Percentiles rank a stretch among this genome's conserved stretches.
Conservation (phyloP, 2,329 filamentous ascomycete genomes). For the Triangularia setosa region DNA sequence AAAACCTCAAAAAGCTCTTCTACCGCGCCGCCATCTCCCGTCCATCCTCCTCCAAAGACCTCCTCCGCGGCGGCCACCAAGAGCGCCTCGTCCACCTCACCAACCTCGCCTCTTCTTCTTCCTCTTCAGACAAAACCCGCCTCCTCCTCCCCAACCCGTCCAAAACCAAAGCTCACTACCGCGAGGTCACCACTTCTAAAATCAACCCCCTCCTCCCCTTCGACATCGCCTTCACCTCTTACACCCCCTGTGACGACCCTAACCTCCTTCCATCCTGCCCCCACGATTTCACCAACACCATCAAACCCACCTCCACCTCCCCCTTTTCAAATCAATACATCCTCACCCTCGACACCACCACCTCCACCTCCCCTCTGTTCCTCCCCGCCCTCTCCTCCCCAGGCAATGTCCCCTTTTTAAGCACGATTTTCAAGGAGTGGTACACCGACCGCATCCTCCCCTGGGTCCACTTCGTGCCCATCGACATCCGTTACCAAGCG, state of each 20-base stretch:
- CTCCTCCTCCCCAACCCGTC: constrained; percentile 51
- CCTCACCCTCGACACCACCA: constrained; percentile 67
- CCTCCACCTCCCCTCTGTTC: constrained; percentile 58
- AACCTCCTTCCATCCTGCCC: constrained; percentile 37
- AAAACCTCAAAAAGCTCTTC: constrained; percentile 63
- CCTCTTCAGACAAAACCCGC: constrained; percentile 45
- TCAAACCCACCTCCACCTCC: constrained; percentile 23
- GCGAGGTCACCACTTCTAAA: constrained; percentile 47
- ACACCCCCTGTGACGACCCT: constrained; percentile 54
- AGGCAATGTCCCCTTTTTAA: constrained; percentile 64
- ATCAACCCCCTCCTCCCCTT: constrained; percentile 52
- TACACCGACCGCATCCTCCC: constrained; percentile 68
- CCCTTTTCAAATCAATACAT: constrained; percentile 67
- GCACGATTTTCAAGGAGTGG: constrained; percentile 74
- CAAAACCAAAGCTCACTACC: constrained; percentile 49
- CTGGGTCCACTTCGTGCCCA: constrained; percentile 77
- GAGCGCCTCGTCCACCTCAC: constrained; percentile 68
- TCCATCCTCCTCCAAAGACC: constrained; percentile 47
- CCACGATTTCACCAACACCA: constrained; percentile 45
- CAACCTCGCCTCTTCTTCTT: constrained; percentile 50
- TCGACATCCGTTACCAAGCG: constrained; percentile 69
- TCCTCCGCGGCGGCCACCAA: constrained; percentile 65
- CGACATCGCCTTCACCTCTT: constrained; percentile 57
- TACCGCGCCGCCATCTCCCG: constrained; percentile 67
- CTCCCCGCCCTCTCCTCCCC: constrained; percentile 61